Percentiles rank a stretch among this genome's conserved stretches.
These are phyloP conservation scores for Wickerhamomyces chaumierensis DNA, from an alignment of 805 yeast species.

Conservation along the genomic window DNA sequence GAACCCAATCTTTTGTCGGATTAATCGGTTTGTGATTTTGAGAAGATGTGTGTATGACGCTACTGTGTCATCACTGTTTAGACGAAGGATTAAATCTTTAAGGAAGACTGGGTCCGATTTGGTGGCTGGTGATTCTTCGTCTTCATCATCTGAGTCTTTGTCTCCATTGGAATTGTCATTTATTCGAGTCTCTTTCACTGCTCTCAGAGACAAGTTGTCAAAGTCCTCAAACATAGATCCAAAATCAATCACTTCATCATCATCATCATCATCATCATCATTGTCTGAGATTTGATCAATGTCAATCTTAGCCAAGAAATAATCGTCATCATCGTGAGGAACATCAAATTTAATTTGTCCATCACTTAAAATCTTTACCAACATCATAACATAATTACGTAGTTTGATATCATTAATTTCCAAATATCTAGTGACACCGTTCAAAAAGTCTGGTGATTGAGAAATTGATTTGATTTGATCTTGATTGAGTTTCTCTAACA, in stretches of 20 bases:
- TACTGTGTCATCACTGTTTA: constrained; percentile 29
- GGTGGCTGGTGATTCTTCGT: constrained; percentile 13
- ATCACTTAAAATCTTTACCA: constrained; percentile 38
- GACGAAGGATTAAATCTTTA: constrained; percentile 54
- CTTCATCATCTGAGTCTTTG: constrained; percentile 23
- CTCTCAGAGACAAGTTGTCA: constrained; percentile 3
- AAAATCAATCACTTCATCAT: constrained; percentile 5
- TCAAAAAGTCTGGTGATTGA: constrained; percentile 28
- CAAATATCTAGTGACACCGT: constrained; percentile 43
- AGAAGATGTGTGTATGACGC: constrained; percentile 30
- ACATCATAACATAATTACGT: constrained; percentile 41
- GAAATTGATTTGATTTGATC: constrained; percentile 22
- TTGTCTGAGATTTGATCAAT: neutral
- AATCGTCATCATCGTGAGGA: constrained; percentile 11
- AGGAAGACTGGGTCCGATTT: constrained; percentile 56
- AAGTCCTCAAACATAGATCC: constrained; percentile 4
- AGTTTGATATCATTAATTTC: constrained; percentile 33
- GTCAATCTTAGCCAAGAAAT: neutral
- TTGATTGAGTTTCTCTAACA: neutral
- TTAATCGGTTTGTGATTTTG: constrained; percentile 39
- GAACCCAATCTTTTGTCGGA: constrained; percentile 50
- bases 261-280: neutral
- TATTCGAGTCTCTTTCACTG: constrained; percentile 4
- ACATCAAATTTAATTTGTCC: constrained; percentile 20
- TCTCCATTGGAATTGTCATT: constrained; percentile 5